A percentile compares a stretch with the other conserved stretches of the same genome.
phyloP scores from a whole-genome alignment of 225 moss, liverwort and hornwort species.

The Pseudoscleropodium purum region DNA sequence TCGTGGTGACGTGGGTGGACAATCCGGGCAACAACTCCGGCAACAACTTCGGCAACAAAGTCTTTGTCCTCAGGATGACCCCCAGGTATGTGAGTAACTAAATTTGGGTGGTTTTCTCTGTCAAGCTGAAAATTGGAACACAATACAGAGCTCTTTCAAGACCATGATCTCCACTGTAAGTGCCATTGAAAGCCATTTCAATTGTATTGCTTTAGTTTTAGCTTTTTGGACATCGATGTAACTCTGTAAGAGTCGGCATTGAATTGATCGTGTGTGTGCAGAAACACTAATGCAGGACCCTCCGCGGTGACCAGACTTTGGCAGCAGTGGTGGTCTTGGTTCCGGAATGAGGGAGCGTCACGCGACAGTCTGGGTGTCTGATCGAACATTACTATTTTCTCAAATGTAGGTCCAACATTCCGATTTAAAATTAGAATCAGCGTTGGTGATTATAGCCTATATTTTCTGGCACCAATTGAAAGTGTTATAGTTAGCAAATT shows the following conservation, averaged over 20 bases:
- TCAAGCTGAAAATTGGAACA: background rate
- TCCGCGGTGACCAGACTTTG: background rate
- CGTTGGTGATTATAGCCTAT: background rate
- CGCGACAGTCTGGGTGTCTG: background rate
- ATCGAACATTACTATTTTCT: background rate
- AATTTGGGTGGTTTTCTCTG: background rate
- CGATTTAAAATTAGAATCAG: background rate
- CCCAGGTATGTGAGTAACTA: background rate
- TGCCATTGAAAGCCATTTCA: background rate
- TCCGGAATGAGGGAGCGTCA: background rate
- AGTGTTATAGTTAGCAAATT: background rate
- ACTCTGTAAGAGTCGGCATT: background rate
- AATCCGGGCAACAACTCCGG: background rate
- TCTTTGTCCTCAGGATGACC: background rate
- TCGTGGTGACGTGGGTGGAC: background rate
- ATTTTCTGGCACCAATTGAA: background rate
- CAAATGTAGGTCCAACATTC: background rate
- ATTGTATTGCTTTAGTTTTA: background rate
- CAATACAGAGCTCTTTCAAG: background rate
- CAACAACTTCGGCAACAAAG: background rate
- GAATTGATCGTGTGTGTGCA: background rate
- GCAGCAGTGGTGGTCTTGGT: background rate
- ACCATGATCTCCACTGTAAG: background rate
- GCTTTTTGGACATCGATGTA: background rate
- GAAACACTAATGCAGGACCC: background rate